Evolutionary conservation across 495 filamentous ascomycete genomes (phyloP).

Genomic region (Podospora conica): DNA sequence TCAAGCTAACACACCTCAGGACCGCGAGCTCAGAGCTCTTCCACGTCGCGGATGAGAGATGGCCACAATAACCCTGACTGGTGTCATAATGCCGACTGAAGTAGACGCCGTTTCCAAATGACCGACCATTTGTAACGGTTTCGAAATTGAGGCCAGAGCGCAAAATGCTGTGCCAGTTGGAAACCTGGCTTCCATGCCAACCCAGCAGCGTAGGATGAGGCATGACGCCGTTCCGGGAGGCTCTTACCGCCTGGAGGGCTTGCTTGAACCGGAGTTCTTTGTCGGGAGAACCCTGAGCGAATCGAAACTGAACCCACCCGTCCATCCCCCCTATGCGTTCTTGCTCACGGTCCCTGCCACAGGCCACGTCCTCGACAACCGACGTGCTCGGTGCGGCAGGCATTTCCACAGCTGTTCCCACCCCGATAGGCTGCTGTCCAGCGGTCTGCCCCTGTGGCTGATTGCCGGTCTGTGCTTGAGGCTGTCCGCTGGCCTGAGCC

Average conservation of each 20-base stretch:
- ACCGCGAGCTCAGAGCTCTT: conserved; percentile 57
- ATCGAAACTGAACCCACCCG: conserved; percentile 73
- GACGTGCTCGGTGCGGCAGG: background rate
- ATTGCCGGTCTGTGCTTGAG: background rate
- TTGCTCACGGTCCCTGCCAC: conserved; percentile 18
- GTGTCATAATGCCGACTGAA: conserved; percentile 53
- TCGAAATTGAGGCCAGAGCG: conserved; percentile 74
- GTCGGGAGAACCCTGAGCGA: conserved; percentile 84
- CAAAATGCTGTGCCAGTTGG: conserved; percentile 89
- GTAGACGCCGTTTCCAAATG: conserved; percentile 78
- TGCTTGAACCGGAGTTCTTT: conserved; percentile 77
- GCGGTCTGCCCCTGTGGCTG: background rate
- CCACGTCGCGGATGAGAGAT: conserved; percentile 42
- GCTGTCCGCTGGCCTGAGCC: background rate
- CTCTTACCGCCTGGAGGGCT: conserved; percentile 50
- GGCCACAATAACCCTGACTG: conserved; percentile 51
- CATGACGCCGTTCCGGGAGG: conserved; percentile 28
- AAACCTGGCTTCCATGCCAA: conserved; percentile 71
- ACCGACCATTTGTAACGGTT: conserved; percentile 54
- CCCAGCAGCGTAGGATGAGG: conserved; percentile 68
- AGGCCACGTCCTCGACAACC: conserved; percentile 1
- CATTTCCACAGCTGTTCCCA: background rate
- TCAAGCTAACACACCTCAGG: conserved; percentile 60
- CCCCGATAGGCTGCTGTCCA: background rate
- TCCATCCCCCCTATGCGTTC: conserved; percentile 60